Conservation (phyloP, 345 rosid species). For the Populus ilicifolia region DNA sequence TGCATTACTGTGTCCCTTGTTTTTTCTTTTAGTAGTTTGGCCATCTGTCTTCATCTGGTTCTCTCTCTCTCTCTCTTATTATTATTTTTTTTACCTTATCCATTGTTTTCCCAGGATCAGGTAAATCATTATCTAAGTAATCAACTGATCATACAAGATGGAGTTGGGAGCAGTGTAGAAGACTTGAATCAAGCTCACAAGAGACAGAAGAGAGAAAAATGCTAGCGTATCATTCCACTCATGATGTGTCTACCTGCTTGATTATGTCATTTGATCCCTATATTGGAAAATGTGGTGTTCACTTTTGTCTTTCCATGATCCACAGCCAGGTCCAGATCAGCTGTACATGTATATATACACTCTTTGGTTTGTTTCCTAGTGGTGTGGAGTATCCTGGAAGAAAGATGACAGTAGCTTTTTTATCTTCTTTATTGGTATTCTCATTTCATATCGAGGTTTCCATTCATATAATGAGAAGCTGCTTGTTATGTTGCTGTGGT, state of each 20-base stretch:
- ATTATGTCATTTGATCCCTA: slow-evolving; percentile 12
- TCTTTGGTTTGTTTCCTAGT: slow-evolving; percentile 20
- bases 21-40: too few relatives aligned
- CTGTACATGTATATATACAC: slow-evolving; percentile 32
- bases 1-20: too few relatives aligned
- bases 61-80: too few relatives aligned
- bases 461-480: slow-evolving; percentile 25
- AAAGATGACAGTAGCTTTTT: not conserved
- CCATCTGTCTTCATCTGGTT: not conserved
- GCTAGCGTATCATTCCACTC: slow-evolving; percentile 22
- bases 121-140: slow-evolving; percentile 25
- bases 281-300: slow-evolving; percentile 6
- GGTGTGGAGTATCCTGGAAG: slow-evolving; percentile 2
- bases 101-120: slow-evolving; percentile 31
- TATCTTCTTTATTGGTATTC: slow-evolving; percentile 17
- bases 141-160: slow-evolving; percentile 37
- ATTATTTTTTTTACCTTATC: not conserved
- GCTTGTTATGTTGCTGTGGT: not conserved
- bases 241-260: slow-evolving; percentile 6
- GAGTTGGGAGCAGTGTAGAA: slow-evolving; percentile 26
- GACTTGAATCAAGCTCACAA: slow-evolving; percentile 40
- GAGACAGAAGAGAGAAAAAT: slow-evolving; percentile 40
- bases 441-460: slow-evolving; percentile 18
- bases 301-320: slow-evolving; percentile 13
- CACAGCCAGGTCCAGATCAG: slow-evolving; percentile 21